Evolutionary conservation across 768 basidiomycete genomes (phyloP).

Genomic region (Termitomyces sp.): DNA sequence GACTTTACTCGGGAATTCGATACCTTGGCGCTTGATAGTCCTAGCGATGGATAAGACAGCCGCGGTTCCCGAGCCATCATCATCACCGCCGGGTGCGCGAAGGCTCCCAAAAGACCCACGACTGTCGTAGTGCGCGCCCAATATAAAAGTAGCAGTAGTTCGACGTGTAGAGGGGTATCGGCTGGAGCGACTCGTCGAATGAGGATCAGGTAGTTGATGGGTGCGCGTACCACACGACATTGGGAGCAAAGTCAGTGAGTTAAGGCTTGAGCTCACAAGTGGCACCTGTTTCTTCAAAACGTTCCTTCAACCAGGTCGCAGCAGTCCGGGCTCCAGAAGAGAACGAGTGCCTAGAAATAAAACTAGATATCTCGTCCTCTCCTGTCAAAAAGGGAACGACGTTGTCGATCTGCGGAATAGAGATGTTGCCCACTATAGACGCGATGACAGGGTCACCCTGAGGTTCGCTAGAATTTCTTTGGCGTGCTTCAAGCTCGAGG

Average conservation of each 20-base stretch:
- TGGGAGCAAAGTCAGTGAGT: conserved; percentile 72
- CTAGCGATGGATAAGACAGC: conserved; percentile 79
- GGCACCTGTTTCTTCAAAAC: conserved; percentile 73
- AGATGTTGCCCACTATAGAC: conserved; percentile 62
- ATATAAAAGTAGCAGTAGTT: conserved; percentile 59
- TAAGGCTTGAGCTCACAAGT: conserved; percentile 64
- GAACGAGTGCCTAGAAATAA: conserved; percentile 82
- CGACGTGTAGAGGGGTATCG: conserved; percentile 50
- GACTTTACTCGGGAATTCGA: conserved; percentile 72
- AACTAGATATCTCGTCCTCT: conserved; percentile 67
- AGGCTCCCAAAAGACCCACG: conserved; percentile 81
- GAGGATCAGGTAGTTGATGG: neutral
- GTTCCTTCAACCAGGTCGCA: conserved; percentile 67
- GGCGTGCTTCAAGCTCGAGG: conserved; percentile 47
- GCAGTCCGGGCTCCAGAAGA: conserved; percentile 57
- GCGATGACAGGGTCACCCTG: conserved; percentile 64
- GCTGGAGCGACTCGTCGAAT: conserved; percentile 26
- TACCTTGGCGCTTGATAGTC: conserved; percentile 56
- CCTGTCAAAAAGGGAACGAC: conserved; percentile 84
- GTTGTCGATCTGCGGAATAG: conserved; percentile 54
- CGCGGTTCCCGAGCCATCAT: conserved; percentile 53
- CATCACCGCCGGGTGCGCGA: conserved; percentile 53
- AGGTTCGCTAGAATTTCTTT: conserved; percentile 50
- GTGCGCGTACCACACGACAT: conserved; percentile 70
- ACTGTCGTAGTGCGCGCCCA: conserved; percentile 88